Evolutionary conservation across 2,329 filamentous ascomycete genomes (phyloP).

Genomic region (Clarireedia sp.): DNA sequence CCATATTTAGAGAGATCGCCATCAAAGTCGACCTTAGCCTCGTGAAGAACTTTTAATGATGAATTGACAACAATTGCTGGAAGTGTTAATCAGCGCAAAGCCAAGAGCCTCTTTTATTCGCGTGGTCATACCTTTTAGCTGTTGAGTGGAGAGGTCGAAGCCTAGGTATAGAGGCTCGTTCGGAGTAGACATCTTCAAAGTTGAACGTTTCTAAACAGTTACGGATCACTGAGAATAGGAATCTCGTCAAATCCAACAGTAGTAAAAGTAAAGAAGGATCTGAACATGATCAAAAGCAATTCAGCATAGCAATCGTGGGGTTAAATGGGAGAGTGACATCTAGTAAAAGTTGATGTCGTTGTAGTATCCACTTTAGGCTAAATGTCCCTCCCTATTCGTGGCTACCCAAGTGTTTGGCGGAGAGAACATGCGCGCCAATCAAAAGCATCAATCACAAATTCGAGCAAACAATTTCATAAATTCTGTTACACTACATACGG

Average conservation of each 20-base stretch:
- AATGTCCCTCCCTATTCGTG: background rate
- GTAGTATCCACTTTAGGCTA: conserved; percentile 11
- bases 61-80: conserved; percentile 76
- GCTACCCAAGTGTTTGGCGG: background rate
- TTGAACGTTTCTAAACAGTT: conserved; percentile 1
- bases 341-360: conserved; percentile 6
- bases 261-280: background rate
- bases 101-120: conserved; percentile 7
- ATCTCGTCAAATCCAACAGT: background rate
- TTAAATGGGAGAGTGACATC: conserved; percentile 3
- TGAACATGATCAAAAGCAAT: background rate
- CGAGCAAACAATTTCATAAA: background rate
- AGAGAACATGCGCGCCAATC: conserved; percentile 18
- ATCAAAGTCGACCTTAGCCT: conserved; percentile 94
- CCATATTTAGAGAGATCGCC: conserved; percentile 71
- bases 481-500: conserved; percentile 6
- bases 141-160: conserved; percentile 94
- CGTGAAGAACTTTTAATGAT: conserved; percentile 68
- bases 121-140: conserved; percentile 66
- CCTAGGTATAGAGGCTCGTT: conserved; percentile 70
- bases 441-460: conserved; percentile 1
- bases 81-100: conserved; percentile 14
- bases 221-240: background rate
- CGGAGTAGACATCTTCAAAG: conserved; percentile 30
- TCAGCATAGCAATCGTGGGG: conserved; percentile 2